Evolutionary conservation across 192 early-diverging fungal genomes (phyloP).

Genomic region (Chytriomyces sp.): DNA sequence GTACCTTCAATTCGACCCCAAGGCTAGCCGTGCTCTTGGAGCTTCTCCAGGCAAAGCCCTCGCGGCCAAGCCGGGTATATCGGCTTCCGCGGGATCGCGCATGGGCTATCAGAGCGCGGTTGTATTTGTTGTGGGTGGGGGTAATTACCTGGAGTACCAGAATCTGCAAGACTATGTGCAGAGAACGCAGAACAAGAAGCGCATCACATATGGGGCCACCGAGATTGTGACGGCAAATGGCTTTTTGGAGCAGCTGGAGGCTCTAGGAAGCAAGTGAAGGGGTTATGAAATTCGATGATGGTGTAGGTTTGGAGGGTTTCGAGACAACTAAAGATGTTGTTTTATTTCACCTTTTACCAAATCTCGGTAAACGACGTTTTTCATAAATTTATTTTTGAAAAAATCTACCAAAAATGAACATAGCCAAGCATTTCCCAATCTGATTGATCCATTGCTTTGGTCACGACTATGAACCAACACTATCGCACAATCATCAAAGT

Average conservation of each 20-base stretch:
- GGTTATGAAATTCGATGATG: too few species aligned
- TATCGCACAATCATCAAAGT: too few species aligned
- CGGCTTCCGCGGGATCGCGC: background rate
- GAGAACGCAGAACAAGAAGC: constrained; percentile 58
- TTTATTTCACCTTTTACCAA: too few species aligned
- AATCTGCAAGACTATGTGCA: constrained; percentile 87
- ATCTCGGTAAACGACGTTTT: too few species aligned
- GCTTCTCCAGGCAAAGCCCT: background rate
- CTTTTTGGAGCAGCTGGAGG: constrained; percentile 80
- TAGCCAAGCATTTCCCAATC: too few species aligned
- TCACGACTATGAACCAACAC: too few species aligned
- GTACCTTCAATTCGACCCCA: constrained; percentile 91
- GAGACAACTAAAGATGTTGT: too few species aligned
- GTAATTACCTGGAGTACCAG: constrained; percentile 97
- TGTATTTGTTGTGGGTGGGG: constrained; percentile 97
- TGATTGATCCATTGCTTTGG: too few species aligned
- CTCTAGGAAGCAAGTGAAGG: constrained; percentile 51
- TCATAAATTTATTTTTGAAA: too few species aligned
- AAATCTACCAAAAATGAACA: too few species aligned
- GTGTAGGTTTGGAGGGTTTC: too few species aligned
- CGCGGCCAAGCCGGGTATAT: background rate
- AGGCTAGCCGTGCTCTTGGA: constrained; percentile 39
- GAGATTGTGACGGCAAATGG: constrained; percentile 78
- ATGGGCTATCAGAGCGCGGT: constrained; percentile 81
- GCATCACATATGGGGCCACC: constrained; percentile 93